phyloP scores from a whole-genome alignment of 208 protist genomes.

The Crithidia sp. region DNA sequence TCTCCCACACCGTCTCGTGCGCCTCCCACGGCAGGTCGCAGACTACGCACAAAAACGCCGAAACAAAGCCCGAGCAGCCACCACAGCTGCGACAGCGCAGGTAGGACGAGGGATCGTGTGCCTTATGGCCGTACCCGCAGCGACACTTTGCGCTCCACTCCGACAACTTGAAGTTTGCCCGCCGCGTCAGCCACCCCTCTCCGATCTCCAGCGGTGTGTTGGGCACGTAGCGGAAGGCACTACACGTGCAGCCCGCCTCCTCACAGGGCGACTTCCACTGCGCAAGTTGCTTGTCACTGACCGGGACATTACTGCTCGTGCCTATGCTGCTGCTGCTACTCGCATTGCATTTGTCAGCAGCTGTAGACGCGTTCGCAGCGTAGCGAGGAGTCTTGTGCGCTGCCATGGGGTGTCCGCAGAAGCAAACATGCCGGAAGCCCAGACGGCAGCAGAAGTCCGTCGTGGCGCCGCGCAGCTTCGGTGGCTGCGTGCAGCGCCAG shows the following conservation, averaged over 20 bases:
- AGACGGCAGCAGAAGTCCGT: constrained; percentile 86
- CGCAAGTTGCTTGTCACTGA: constrained; percentile 23
- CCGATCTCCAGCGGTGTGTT: constrained; percentile 90
- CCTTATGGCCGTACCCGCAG: constrained; percentile 70
- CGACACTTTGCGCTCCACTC: constrained; percentile 83
- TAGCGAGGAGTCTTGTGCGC: constrained; percentile 36
- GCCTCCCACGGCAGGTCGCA: constrained; percentile 86
- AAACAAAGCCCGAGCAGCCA: constrained; percentile 54
- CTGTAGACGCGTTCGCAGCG: constrained; percentile 11
- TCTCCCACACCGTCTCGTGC: constrained; percentile 85
- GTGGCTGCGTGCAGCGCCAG: constrained; percentile 65
- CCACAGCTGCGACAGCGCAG: constrained; percentile 49
- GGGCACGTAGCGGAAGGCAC: constrained; percentile 78
- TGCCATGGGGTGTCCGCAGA: constrained; percentile 76
- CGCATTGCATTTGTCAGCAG: neutral
- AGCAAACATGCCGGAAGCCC: constrained; percentile 72
- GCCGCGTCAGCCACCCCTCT: constrained; percentile 77
- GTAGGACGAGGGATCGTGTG: constrained; percentile 43
- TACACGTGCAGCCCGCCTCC: constrained; percentile 56
- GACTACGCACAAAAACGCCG: constrained; percentile 82
- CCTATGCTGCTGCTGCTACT: neutral
- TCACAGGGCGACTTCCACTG: constrained; percentile 41
- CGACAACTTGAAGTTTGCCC: constrained; percentile 61
- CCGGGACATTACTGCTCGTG: neutral
- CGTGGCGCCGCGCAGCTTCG: constrained; percentile 48